Base-by-base conservation (phyloP, 495 filamentous ascomycete genomes). In the Aspergillus kassunensis region DNA sequence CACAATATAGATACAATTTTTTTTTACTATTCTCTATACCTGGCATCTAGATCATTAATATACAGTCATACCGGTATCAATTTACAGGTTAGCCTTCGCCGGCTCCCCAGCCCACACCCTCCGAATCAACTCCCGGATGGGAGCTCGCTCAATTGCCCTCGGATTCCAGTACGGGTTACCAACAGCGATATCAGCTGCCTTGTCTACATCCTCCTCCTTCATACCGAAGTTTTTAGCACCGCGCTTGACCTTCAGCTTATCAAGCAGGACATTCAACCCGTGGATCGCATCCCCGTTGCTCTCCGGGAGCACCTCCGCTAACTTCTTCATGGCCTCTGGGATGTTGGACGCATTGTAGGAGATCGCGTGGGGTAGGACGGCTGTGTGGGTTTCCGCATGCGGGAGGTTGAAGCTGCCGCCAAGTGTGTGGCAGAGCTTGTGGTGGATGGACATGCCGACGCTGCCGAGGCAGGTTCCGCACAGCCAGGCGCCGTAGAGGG, bases 401-500 rank as follows among this genome's bases (percentile, higher is more conserved):
- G 85, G 83, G 7, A 88, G 77, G 49, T 82, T 83, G 68, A 88
- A 86, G 59, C 77, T 80, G 2, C 84, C 84, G 13, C 84, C 84
- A 11, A 86, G 72, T 0, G 80, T 81, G 62, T 88, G 84, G 67
- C 82, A 86, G 11, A 88, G 77, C 59, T 88, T 88, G 62, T 87
- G 84, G 60, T 88, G 84, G 15, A 88, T 75, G 13, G 81, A 76
- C 84, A 88, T 86, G 29, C 82, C 83, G 8, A 86, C 83, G 57
- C 74, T 78, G 15, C 84, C 83, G 0, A 85, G 70, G 52, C 82
- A 86, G 16, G 70, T 74, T 19, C 80, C 80, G 57, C 83, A 86
- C 3, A 86, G 79, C 82, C 82, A 86, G 19, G 83, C 83, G 29
- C 83, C 84, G 54, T 86, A 86, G 4, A 83, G 75, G 1, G 82